Base-by-base conservation (phyloP, 2,329 filamentous ascomycete species). In the Colletotrichum shisoi region DNA sequence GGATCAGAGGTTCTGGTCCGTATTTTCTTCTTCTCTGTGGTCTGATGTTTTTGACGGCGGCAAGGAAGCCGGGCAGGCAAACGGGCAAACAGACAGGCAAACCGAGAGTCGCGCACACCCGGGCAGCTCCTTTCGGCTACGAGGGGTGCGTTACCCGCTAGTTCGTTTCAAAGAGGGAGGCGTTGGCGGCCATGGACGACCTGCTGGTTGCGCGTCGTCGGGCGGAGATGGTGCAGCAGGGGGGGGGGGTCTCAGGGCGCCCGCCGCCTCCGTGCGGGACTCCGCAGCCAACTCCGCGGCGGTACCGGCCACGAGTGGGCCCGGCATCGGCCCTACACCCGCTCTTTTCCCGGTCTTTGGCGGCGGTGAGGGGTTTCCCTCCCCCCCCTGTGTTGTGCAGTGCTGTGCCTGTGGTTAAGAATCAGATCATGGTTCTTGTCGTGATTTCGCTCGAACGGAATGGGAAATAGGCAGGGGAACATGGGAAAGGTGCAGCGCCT, bases 211-310 rank as follows among this genome's bases (percentile, higher is more conserved):
- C 34, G 51, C 40, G 34, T 39, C 19, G 42, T 37, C 6, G n/a
- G 57, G 42, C 49, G 57, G 49, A 56, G 49, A 46, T 3, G 46
- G 21, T 3, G 40, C 31, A 31, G 45, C 42, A 63, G 12, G 21
- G 9, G 5, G 48, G 27, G 19, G 5, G 48, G 27, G 19, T n/a
- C 27, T 52, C 39, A 27, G 15, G 17, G 24, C 21, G 53, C 21
- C 37, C 21, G 53, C 21, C 37, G 39, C 39, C 42, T 40, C 58
- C 58, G 58, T 44, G 51, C 51, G 52, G 63, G 37, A 46, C 52
- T 63, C 59, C 58, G 63, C 37, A 40, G 24, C 19, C 52, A 11
- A n/a, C 31, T 44, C 58, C 58, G 63, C 44, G 44, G 39, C 58
- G 51, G 44, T 27, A 48, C 63, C 58, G 58, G 57, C 46, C 24